Conservation (phyloP, 371 early-diverging fungal species). For the Batkoa obscura region DNA sequence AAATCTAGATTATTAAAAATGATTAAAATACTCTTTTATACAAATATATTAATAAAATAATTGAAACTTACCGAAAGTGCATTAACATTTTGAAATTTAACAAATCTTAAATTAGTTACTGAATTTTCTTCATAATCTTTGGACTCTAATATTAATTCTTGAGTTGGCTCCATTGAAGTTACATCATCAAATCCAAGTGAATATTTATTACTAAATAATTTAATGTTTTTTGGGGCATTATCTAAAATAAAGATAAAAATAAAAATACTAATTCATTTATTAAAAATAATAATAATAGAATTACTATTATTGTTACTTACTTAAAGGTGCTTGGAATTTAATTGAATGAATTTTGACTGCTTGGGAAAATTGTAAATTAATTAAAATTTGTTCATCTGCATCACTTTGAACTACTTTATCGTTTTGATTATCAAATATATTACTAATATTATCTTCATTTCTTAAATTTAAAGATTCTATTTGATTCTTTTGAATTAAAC, state of each 20-base stretch:
- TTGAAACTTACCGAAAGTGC: conserved; percentile 25
- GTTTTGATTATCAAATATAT: conserved; percentile 44
- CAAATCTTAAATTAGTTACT: conserved; percentile 61
- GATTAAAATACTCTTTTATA: background rate
- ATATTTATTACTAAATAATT: conserved; percentile 58
- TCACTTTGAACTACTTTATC: conserved; percentile 47
- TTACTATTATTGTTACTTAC: conserved; percentile 3
- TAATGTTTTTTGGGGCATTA: conserved; percentile 68
- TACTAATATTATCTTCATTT: conserved; percentile 44
- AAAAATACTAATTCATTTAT: too few species aligned
- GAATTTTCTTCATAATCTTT: conserved; percentile 42
- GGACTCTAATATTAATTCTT: conserved; percentile 42
- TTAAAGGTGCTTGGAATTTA: conserved; percentile 37
- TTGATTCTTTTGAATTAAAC: conserved; percentile 46
- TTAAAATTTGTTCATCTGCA: conserved; percentile 82
- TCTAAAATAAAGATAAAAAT: background rate
- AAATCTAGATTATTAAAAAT: conserved; percentile 21
- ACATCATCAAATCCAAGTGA: conserved; percentile 75
- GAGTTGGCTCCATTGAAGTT: conserved; percentile 50
- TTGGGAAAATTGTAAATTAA: conserved; percentile 74
- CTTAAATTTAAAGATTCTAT: conserved; percentile 77
- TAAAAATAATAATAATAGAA: background rate
- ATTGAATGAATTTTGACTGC: conserved; percentile 78
- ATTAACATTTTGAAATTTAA: conserved; percentile 77
- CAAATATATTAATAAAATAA: too few species aligned